phyloP scores from a whole-genome alignment of 306 rosid genomes.

The Sicyos baderoa region DNA sequence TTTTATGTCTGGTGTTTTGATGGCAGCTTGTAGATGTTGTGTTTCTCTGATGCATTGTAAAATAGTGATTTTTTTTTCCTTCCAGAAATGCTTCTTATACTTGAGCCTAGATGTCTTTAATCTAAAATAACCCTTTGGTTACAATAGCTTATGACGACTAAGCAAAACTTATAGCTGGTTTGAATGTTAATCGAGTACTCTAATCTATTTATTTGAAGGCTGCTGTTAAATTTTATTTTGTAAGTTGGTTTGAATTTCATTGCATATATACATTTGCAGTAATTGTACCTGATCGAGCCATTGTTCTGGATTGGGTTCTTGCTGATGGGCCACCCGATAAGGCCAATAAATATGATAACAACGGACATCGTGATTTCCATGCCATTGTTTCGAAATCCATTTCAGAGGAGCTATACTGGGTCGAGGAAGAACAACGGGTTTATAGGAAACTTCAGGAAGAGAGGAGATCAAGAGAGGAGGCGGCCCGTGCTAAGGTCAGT shows the following conservation, averaged over 20 bases:
- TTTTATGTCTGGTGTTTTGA: neutral
- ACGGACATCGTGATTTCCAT: conserved; percentile 64
- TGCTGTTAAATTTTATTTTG: conserved; percentile 20
- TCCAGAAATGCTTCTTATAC: too few relatives aligned
- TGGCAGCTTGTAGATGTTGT: too few relatives aligned
- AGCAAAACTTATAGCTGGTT: neutral
- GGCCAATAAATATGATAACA: conserved; percentile 76
- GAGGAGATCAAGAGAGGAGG: conserved; percentile 72
- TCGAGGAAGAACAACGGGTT: conserved; percentile 53
- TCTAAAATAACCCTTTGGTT: neutral
- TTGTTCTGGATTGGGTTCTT: conserved; percentile 89
- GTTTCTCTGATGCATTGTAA: too few relatives aligned
- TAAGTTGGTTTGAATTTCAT: conserved; percentile 21
- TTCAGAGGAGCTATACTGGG: conserved; percentile 61
- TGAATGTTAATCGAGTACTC: neutral
- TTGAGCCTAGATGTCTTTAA: neutral
- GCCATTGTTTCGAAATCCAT: conserved; percentile 48
- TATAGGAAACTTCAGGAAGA: conserved; percentile 68
- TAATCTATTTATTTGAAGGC: conserved; percentile 17
- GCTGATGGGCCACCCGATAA: conserved; percentile 80
- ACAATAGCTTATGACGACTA: neutral
- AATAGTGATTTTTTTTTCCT: too few relatives aligned
- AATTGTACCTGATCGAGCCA: conserved; percentile 62
- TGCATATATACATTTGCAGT: conserved; percentile 38
- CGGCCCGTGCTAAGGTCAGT: conserved; percentile 61